These are phyloP conservation scores for Eutypella sp. DNA, from an alignment of 2,329 filamentous ascomycete species.

Conservation along the genomic window DNA sequence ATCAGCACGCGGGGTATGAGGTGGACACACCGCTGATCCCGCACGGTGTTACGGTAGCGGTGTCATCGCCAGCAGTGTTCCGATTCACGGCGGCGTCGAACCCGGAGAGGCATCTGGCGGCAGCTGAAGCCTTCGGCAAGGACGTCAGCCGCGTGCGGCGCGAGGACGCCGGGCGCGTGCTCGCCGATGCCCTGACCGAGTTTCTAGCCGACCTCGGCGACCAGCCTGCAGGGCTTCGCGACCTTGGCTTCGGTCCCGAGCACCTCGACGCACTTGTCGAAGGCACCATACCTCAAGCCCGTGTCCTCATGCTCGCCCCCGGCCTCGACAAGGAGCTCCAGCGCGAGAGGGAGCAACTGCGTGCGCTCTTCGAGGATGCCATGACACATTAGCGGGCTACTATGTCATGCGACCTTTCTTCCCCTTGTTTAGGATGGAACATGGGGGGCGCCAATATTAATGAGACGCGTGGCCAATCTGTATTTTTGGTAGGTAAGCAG, in stretches of 20 bases:
- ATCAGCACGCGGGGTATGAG: slow-evolving; percentile 83
- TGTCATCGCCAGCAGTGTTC: slow-evolving; percentile 91
- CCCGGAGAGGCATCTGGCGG: slow-evolving; percentile 83
- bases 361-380: slow-evolving; percentile 60
- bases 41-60: slow-evolving; percentile 91
- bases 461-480: too few relatives aligned
- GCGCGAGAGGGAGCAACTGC: slow-evolving; percentile 67
- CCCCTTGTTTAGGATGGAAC: background rate
- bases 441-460: background rate
- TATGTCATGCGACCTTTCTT: too few relatives aligned
- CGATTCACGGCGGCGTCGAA: slow-evolving; percentile 88
- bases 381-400: slow-evolving; percentile 32
- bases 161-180: slow-evolving; percentile 83
- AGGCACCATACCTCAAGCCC: slow-evolving; percentile 85
- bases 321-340: slow-evolving; percentile 66
- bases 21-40: slow-evolving; percentile 78
- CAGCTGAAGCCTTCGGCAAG: slow-evolving; percentile 85
- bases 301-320: slow-evolving; percentile 89
- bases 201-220: slow-evolving; percentile 84
- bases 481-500: too few relatives aligned
- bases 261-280: slow-evolving; percentile 84
- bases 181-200: slow-evolving; percentile 74
- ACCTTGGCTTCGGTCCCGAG: slow-evolving; percentile 69
- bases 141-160: slow-evolving; percentile 83
- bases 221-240: slow-evolving; percentile 81